A percentile compares a stretch with the other conserved stretches of the same genome.
Evolutionary conservation across 192 early-diverging fungal species (phyloP).

Genomic region (Spizellomyces punctatus): DNA sequence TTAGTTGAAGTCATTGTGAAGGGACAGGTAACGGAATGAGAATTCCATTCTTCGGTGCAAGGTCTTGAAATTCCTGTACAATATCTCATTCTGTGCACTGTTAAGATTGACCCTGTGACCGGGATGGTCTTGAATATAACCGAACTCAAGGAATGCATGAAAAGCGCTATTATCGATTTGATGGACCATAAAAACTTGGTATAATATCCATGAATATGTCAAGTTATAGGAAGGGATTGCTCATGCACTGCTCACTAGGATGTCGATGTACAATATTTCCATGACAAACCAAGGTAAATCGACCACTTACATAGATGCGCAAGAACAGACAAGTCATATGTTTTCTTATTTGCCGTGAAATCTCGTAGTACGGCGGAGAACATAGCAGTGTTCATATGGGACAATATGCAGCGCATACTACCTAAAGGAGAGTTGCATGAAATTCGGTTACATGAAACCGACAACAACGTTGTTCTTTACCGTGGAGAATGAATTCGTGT

Average conservation of each 20-base stretch:
- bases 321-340: too few species aligned
- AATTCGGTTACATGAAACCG: conserved; percentile 70
- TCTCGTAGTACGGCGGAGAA: conserved; percentile 82
- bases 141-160: conserved; percentile 79
- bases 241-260: conserved; percentile 53
- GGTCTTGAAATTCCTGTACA: too few species aligned
- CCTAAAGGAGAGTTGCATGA: conserved; percentile 47
- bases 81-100: too few species aligned
- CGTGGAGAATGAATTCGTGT: conserved; percentile 55
- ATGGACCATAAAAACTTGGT: conserved; percentile 89
- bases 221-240: neutral
- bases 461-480: conserved; percentile 69
- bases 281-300: conserved; percentile 57
- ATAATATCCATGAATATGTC: conserved; percentile 9
- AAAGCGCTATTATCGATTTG: conserved; percentile 69
- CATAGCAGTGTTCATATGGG: conserved; percentile 86
- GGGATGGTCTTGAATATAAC: conserved; percentile 89
- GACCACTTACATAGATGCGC: too few species aligned
- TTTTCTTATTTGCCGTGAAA: neutral
- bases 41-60: too few species aligned
- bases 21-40: conserved; percentile 54
- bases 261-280: conserved; percentile 78
- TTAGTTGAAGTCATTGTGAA: conserved; percentile 72
- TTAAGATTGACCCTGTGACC: conserved; percentile 67
- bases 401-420: conserved; percentile 45